Evolutionary conservation across 1,284 basidiomycete species (phyloP).

Genomic region (Mycosarcoma maydis): DNA sequence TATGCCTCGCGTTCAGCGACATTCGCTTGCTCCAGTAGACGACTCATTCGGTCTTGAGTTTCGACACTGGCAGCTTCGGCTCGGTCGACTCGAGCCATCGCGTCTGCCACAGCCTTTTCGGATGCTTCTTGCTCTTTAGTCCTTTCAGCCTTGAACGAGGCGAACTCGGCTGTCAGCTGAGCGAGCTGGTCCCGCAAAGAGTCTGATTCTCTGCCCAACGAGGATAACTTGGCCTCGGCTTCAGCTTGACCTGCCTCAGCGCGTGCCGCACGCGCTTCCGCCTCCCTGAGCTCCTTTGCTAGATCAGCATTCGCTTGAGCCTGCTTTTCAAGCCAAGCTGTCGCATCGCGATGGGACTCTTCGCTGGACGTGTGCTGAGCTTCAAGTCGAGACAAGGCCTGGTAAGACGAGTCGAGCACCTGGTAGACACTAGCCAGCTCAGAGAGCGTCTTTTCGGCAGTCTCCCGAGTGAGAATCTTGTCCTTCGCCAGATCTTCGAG

Average conservation of each 20-base stretch:
- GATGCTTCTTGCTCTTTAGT: constrained; percentile 33
- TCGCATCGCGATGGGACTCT: constrained; percentile 15
- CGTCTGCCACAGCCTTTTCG: constrained; percentile 41
- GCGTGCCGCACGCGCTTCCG: constrained; percentile 6
- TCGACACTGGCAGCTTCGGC: constrained; percentile 33
- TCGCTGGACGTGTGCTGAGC: constrained; percentile 17
- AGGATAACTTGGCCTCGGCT: neutral
- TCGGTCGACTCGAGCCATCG: constrained; percentile 25
- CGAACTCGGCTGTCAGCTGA: constrained; percentile 34
- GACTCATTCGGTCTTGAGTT: constrained; percentile 21
- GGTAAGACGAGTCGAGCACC: constrained; percentile 29
- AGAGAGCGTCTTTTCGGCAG: constrained; percentile 31
- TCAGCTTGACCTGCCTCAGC: constrained; percentile 18
- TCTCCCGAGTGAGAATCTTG: constrained; percentile 5
- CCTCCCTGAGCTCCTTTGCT: constrained; percentile 18
- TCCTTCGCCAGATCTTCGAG: constrained; percentile 18
- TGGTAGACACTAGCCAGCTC: constrained; percentile 35
- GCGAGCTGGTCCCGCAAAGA: constrained; percentile 44
- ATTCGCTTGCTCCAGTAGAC: constrained; percentile 13
- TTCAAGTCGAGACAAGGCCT: constrained; percentile 22
- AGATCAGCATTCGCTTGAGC: constrained; percentile 5
- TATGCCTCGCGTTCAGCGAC: constrained; percentile 40
- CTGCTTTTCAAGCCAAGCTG: constrained; percentile 8
- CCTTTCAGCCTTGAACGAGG: constrained; percentile 19
- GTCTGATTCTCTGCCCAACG: constrained; percentile 21